Percentiles rank a stretch among this genome's conserved stretches.
Conservation (phyloP, 73 alveolate genomes). For the Stentor coeruleus region DNA sequence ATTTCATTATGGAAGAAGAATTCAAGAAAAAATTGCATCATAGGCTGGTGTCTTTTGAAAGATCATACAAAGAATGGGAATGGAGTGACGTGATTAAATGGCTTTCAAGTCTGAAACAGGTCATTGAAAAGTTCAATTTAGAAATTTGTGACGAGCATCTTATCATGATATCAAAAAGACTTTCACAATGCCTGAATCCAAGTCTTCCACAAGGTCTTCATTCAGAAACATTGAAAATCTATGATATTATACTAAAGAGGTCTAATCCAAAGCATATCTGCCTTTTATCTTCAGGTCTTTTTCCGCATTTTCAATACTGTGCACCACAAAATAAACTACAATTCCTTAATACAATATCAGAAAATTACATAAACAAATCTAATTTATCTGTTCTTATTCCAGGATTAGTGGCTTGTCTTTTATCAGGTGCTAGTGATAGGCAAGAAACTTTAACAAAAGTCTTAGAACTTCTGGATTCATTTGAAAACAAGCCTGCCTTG, state of each 20-base stretch:
- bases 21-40: background rate
- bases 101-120: background rate
- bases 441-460: background rate
- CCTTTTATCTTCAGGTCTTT: conserved; percentile 1
- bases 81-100: background rate
- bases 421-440: background rate
- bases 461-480: background rate
- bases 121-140: background rate
- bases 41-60: background rate
- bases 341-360: background rate
- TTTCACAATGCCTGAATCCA: conserved; percentile 22
- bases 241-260: background rate
- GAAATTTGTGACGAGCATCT: background rate
- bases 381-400: background rate
- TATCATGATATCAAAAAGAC: background rate
- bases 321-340: background rate
- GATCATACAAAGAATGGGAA: background rate
- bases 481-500: background rate
- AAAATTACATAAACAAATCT: background rate
- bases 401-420: background rate
- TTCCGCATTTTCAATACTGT: conserved; percentile 23
- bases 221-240: background rate
- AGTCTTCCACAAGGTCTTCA: background rate
- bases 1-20: background rate
- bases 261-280: background rate